A percentile compares a stretch with the other conserved stretches of the same genome.
These are phyloP conservation scores for Eucalyptus pauciflora DNA, from an alignment of 345 rosid genomes.

Conservation along the genomic window DNA sequence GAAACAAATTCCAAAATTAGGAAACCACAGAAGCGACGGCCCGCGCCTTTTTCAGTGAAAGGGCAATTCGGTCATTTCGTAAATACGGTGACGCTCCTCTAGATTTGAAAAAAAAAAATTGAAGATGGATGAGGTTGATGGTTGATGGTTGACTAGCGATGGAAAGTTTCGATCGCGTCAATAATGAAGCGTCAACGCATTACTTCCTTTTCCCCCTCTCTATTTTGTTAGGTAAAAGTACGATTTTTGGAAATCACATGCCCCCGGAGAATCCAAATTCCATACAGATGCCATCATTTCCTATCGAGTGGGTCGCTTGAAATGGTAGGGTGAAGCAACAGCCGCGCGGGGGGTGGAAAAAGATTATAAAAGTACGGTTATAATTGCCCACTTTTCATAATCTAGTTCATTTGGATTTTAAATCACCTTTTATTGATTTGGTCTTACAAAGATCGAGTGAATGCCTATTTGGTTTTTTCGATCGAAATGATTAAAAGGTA, in stretches of 20 bases:
- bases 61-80: background rate
- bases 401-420: background rate
- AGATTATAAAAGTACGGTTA: background rate
- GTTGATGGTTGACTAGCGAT: background rate
- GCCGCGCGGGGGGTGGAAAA: background rate
- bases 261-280: background rate
- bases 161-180: background rate
- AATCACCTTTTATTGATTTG: background rate
- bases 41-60: background rate
- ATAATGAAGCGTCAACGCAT: background rate
- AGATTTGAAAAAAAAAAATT: background rate
- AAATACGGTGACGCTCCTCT: background rate
- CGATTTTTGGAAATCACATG: background rate
- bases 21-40: background rate
- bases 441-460: background rate
- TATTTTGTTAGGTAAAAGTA: background rate
- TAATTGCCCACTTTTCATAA: background rate
- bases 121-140: background rate
- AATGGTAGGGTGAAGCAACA: background rate
- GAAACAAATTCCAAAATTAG: background rate
- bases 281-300: background rate
- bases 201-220: background rate
- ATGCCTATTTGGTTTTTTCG: background rate
- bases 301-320: background rate
- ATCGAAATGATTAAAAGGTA: background rate